phyloP scores from a whole-genome alignment of 1,284 basidiomycete genomes.

The Rhodotorula sp. region DNA sequence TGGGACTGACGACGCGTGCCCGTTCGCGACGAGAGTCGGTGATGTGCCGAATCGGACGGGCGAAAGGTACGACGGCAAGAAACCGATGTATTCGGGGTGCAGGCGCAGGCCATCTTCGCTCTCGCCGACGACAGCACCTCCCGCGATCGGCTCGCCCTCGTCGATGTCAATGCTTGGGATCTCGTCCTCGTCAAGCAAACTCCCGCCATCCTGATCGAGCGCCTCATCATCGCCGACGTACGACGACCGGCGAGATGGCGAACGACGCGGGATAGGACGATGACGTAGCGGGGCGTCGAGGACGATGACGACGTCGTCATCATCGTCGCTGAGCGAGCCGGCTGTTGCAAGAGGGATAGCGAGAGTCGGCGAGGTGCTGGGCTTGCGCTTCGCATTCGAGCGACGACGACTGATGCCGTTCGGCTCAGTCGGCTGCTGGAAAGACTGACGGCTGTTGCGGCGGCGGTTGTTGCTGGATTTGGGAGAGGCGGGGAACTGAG shows the following conservation, averaged over 20 bases:
- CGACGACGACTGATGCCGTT: no score
- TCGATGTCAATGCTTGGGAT: constrained; percentile 23
- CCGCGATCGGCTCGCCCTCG: constrained; percentile 15
- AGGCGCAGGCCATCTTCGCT: background rate
- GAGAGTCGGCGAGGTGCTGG: background rate
- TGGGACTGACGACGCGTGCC: no score
- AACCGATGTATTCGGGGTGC: constrained; percentile 29
- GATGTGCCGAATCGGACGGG: background rate
- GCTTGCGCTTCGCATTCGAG: no score
- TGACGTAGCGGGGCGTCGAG: constrained; percentile 24
- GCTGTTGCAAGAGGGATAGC: background rate
- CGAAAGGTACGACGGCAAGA: constrained; percentile 28
- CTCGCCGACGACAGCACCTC: background rate
- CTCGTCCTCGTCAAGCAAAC: constrained; percentile 24
- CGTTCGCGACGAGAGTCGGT: no score
- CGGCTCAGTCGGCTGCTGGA: background rate
- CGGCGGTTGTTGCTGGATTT: background rate
- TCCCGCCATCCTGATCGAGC: constrained; percentile 1
- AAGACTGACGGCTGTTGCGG: constrained; percentile 3
- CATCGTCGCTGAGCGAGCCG: constrained; percentile 1
- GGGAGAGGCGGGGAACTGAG: background rate
- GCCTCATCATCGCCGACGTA: constrained; percentile 9
- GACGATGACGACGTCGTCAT: constrained; percentile 35
- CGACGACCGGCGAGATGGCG: constrained; percentile 12
- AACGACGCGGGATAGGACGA: background rate